These are phyloP conservation scores for Globisporangium nodosum DNA, from an alignment of 352 stramenopile genomes.

Conservation along the genomic window DNA sequence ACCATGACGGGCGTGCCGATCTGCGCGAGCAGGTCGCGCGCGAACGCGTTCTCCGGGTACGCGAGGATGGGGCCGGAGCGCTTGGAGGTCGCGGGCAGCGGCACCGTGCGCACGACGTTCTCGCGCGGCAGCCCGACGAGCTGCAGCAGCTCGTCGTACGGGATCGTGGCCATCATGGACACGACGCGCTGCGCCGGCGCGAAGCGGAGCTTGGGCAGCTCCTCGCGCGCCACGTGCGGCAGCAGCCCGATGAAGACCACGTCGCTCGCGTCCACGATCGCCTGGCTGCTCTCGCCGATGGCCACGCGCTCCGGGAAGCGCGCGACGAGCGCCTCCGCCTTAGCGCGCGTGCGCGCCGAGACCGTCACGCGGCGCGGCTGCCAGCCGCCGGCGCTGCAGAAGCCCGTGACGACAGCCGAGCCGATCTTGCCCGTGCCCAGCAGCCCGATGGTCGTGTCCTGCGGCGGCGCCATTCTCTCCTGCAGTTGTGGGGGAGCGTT, in stretches of 20 bases:
- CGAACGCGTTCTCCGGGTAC: conserved; percentile 64
- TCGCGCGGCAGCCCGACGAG: conserved; percentile 63
- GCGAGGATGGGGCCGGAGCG: conserved; percentile 75
- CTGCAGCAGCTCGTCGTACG: conserved; percentile 72
- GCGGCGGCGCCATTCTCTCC: conserved; percentile 37
- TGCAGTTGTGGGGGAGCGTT: background rate
- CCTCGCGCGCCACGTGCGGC: conserved; percentile 57
- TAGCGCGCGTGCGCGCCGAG: conserved; percentile 64
- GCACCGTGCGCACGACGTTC: conserved; percentile 76
- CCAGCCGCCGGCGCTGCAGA: conserved; percentile 74
- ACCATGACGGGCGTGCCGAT: conserved; percentile 85
- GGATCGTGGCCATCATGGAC: conserved; percentile 88
- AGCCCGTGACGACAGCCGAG: conserved; percentile 75
- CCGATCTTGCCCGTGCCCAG: conserved; percentile 86
- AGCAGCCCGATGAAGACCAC: conserved; percentile 81
- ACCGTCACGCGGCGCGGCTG: conserved; percentile 69
- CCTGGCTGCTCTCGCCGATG: conserved; percentile 68
- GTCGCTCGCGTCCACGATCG: conserved; percentile 78
- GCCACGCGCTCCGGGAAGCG: conserved; percentile 64
- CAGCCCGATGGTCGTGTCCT: conserved; percentile 63
- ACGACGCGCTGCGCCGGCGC: conserved; percentile 55
- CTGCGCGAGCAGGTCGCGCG: conserved; percentile 63
- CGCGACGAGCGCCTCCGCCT: conserved; percentile 65
- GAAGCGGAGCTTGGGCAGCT: conserved; percentile 71
- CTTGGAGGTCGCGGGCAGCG: conserved; percentile 66